phyloP scores from a whole-genome alignment of 163 green algal species.

The Coccomyxa subellipsoidea region DNA sequence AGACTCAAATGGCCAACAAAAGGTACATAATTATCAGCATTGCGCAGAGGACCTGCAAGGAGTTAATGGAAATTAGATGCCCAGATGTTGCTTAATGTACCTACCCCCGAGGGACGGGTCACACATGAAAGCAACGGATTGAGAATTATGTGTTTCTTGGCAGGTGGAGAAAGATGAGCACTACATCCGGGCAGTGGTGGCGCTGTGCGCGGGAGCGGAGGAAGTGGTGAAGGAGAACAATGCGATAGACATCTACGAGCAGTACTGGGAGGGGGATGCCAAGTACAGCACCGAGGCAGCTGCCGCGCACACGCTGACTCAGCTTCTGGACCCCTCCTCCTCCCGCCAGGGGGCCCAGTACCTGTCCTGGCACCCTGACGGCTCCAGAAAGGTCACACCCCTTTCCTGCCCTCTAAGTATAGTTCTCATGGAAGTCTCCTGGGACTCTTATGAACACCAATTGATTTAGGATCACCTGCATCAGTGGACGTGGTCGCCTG shows the following conservation, averaged over 20 bases:
- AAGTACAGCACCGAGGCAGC: slow-evolving; percentile 58
- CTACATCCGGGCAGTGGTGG: slow-evolving; percentile 80
- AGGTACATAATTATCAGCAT: too few species aligned
- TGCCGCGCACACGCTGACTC: slow-evolving; percentile 70
- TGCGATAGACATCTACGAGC: slow-evolving; percentile 91
- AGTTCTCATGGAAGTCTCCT: too few species aligned
- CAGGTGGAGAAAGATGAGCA: slow-evolving; percentile 95
- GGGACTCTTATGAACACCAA: too few species aligned
- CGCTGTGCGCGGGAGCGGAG: slow-evolving; percentile 65
- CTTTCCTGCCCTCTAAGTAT: too few species aligned
- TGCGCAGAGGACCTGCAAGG: too few species aligned
- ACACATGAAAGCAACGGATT: too few species aligned
- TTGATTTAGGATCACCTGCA: too few species aligned
- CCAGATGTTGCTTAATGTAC: too few species aligned
- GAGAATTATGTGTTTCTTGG: neutral
- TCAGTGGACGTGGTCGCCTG: too few species aligned
- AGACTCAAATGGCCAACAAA: neutral
- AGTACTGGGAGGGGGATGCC: slow-evolving; percentile 56
- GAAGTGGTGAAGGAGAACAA: slow-evolving; percentile 89
- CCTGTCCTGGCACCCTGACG: slow-evolving; percentile 81
- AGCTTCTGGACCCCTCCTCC: slow-evolving; percentile 76
- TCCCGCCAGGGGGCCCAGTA: slow-evolving; percentile 57
- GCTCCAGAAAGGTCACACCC: slow-evolving; percentile 34
- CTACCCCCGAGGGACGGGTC: too few species aligned
- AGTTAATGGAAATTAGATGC: too few species aligned